Base-by-base conservation (phyloP, 495 filamentous ascomycete genomes). In the Daldinia childiae region DNA sequence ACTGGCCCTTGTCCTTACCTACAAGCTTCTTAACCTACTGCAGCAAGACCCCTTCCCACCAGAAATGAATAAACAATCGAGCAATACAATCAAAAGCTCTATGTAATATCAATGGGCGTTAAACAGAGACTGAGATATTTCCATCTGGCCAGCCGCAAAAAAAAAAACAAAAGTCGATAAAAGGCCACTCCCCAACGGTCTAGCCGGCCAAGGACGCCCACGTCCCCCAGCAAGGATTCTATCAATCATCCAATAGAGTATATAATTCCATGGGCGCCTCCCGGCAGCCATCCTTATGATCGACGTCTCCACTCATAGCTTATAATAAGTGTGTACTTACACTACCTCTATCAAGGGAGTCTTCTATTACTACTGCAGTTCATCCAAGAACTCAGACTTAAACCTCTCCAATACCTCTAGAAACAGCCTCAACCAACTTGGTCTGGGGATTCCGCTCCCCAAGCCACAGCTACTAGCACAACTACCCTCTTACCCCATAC, bases 231-330 rank as follows among this genome's bases (percentile, higher is more conserved):
- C 69, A 70, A 71, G 72, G 69, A 59, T 77, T 51, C 6, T 14
- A 38, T 51, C 57, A 72, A 57, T 57, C 59, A 43, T 64, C 70
- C 64, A 68, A 64, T 59, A 74, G 65, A 71, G 69, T 75, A 77
- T 77, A 72, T 68, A 71, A 71, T 71, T 76, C 69, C 41, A 74
- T 62, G 62, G 67, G 65, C 75, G 75, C 75, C 68, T 77, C 73
- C 68, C 75, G 75, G 64, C 64, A 64, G 60, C 64, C 60, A 66
- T 56, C 62, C 39, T 64, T 56, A 66, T 67, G 73, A 76, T 77
- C 75, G 70, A 76, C 75, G 70, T 76, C 73, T 74, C 75, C 75
- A 77, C 75, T 64, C 58, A 64, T 71, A 58, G 50, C 56, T 64
- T 66, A 50, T 62, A 62, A 29, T 69, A 60, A 54, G 55, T 59